Base-by-base conservation (phyloP, 176 grass and related monocot genomes). In the Phoenix roebelenii region DNA sequence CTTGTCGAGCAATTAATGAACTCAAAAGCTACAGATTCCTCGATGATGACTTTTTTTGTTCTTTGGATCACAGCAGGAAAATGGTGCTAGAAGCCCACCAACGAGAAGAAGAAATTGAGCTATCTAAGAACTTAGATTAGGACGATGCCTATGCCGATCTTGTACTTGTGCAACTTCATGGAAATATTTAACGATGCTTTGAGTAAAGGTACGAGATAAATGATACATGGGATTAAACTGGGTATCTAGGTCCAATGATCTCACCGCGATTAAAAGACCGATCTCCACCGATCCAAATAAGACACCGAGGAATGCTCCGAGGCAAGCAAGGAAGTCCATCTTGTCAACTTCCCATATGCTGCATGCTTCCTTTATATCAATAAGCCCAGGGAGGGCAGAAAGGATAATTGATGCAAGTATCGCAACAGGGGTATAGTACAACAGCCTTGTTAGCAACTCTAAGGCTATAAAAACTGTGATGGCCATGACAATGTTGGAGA, bases 401-500 rank as follows among this genome's bases (percentile, higher is more conserved):
- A 98, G 70, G 19, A 98, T 98, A 54, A 98, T 97, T 51, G 93
- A 97, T 17, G 93, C 87, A 0, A 97, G 87, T 57, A 97, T 89
- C 17, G 93, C 81, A n/a, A 97, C 72, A 17, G 93, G 93, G 0
- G 93, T 97, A 66, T 85, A 97, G 81, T 88, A 97, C 59, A 97
- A 76, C 25, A 91, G 71, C 78, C 75, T 86, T 62, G 77, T 85
- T 51, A 97, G 79, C 32, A 91, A 20, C 63, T 91, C 75, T 57
- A 88, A 25, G 35, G 93, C 64, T 6, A 91, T 32, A 30, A 88
- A 66, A 52, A 97, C 93, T 4, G 93, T 85, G 64, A 76, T 16
- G 25, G 87, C 74, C 93, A 97, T 97, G 68, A 97, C 66, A n/a
- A 97, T 83, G 30, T 97, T 97, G 15, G 93, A 97, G 12, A 91